A percentile compares a stretch with the other conserved stretches of the same genome.
Conservation (phyloP, 1,284 basidiomycete genomes). For the Thecaphora frezii region DNA sequence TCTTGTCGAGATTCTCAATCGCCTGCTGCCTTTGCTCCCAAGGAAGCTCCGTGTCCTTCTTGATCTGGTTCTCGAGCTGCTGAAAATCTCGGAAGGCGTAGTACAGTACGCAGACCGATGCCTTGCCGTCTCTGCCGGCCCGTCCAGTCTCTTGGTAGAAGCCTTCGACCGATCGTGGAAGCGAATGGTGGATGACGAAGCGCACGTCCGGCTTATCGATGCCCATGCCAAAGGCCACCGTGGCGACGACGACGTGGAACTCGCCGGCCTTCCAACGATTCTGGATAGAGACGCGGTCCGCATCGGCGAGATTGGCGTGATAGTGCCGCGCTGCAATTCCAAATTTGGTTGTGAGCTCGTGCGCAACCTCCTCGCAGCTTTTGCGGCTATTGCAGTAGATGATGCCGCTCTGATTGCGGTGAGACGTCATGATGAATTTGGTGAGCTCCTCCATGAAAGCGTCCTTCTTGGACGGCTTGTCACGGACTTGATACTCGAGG, state of each 20-base stretch:
- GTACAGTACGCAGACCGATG: slow-evolving; percentile 59
- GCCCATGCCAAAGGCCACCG: slow-evolving; percentile 87
- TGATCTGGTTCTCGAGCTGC: slow-evolving; percentile 65
- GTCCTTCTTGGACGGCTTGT: slow-evolving; percentile 64
- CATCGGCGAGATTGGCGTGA: slow-evolving; percentile 75
- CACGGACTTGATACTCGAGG: slow-evolving; percentile 73
- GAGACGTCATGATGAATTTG: slow-evolving; percentile 69
- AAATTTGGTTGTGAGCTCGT: slow-evolving; percentile 66
- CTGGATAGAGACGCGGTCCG: slow-evolving; percentile 71
- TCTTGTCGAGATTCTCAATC: slow-evolving; percentile 65
- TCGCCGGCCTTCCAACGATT: slow-evolving; percentile 74
- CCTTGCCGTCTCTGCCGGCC: slow-evolving; percentile 75
- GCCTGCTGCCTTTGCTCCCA: slow-evolving; percentile 67
- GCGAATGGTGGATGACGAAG: slow-evolving; percentile 74
- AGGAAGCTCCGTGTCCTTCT: slow-evolving; percentile 62
- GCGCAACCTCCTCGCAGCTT: slow-evolving; percentile 78
- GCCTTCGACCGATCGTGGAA: slow-evolving; percentile 72
- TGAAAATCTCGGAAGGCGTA: slow-evolving; percentile 66
- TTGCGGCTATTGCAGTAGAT: slow-evolving; percentile 78
- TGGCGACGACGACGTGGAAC: slow-evolving; percentile 85
- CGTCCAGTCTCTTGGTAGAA: slow-evolving; percentile 83
- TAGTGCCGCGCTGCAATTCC: slow-evolving; percentile 76
- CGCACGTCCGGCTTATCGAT: slow-evolving; percentile 86
- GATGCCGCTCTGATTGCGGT: slow-evolving; percentile 73
- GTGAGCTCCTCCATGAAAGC: slow-evolving; percentile 69